Base-by-base conservation (phyloP, 1,284 basidiomycete species). In the Ganoderma meredithae region DNA sequence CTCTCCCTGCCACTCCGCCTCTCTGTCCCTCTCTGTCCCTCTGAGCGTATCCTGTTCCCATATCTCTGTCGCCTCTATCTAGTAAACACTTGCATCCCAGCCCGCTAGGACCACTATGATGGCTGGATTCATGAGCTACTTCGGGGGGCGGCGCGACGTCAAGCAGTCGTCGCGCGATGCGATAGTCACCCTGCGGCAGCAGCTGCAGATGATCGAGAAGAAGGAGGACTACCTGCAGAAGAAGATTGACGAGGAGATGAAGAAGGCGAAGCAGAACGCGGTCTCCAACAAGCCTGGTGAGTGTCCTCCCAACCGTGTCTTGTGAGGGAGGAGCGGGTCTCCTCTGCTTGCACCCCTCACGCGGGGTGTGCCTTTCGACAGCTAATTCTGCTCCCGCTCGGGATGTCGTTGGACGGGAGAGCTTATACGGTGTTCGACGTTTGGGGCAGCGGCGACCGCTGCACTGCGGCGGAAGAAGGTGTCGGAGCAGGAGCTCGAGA, bases 131-230 rank as follows among this genome's bases (percentile, higher is more conserved):
- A 93, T 96, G 90, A 92, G 90, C 78, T 96, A 92, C 83, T 94
- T 95, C 78, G 89, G 89, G 31, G 90, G 90, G 58, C 86, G 89
- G 74, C 90, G 90, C 78, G 93, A 96, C 79, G 84, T 92, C 41
- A 94, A 93, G 79, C 88, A 91, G 80, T 84, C 88, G 43, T 90
- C 95, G 43, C 87, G 95, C 75, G 93, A 96, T 78, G 93, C 96
- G 60, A 97, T 97, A 79, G 93, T 97, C 69, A 86, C 83, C 41
- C 85, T 97, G 74, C 88, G 96, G 75, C 91, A 95, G 81, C 94
- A 96, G 79, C 86, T 97, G 71, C 90, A 97, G 81, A 94, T 98
- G 90, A 91, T 99, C 74, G 96, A 99, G 88, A 99, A 99, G 95
- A 98, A 98, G 86, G 98, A 99, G 84, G 97, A 99, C 81, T 87